Evolutionary conservation across 2,329 filamentous ascomycete species (phyloP).

Genomic region (Eutypa lata): DNA sequence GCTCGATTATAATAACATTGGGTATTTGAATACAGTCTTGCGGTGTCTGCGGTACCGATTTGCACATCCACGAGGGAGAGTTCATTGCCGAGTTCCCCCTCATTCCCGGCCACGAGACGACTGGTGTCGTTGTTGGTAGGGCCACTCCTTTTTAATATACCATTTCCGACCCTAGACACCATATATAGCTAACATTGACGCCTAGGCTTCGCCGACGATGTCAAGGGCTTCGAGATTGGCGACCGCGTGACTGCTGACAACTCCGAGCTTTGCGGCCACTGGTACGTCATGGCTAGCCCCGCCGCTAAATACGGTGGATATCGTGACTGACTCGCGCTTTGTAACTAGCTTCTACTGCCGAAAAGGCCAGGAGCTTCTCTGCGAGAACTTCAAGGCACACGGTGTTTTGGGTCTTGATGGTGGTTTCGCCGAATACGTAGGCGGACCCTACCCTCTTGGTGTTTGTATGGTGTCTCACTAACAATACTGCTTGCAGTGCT

Average conservation of each 20-base stretch:
- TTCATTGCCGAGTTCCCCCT: constrained; percentile 63
- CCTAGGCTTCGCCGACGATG: constrained; percentile 39
- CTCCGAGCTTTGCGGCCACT: constrained; percentile 66
- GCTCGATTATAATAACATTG: constrained; percentile 8
- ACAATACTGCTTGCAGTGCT: constrained; percentile 28
- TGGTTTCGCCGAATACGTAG: constrained; percentile 67
- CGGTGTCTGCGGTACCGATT: constrained; percentile 35
- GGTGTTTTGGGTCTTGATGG: constrained; percentile 63
- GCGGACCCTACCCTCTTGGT: constrained; percentile 34
- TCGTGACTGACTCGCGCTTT: constrained; percentile 7
- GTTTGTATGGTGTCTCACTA: constrained; percentile 26
- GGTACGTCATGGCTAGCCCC: constrained; percentile 27
- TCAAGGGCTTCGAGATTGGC: constrained; percentile 58
- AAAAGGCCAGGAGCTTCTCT: constrained; percentile 64
- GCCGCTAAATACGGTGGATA: not conserved
- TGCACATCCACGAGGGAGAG: constrained; percentile 66
- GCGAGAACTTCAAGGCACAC: constrained; percentile 66
- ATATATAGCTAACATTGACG: constrained; percentile 5
- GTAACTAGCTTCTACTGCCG: constrained; percentile 61
- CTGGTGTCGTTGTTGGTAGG: constrained; percentile 57
- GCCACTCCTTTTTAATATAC: constrained; percentile 42
- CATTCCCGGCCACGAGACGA: constrained; percentile 67
- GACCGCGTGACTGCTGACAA: constrained; percentile 64
- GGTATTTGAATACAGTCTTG: constrained; percentile 22
- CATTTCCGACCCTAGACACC: constrained; percentile 24